phyloP scores from a whole-genome alignment of 2,329 filamentous ascomycete genomes.

The Botryotinia convoluta region DNA sequence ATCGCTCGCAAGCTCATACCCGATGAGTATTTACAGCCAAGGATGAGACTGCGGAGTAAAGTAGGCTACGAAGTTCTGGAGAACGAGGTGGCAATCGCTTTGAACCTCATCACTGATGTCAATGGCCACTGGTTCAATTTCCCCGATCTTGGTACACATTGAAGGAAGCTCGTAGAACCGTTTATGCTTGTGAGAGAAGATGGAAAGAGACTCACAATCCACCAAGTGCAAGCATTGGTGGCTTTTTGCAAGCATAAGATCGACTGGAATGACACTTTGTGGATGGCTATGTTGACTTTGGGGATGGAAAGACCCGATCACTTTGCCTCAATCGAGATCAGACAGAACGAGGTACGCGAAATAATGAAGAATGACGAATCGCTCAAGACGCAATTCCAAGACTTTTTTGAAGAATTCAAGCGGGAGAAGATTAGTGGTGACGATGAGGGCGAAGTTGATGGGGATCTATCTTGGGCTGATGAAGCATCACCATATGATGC shows the following conservation, averaged over 20 bases:
- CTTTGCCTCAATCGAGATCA: neutral
- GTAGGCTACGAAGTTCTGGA: neutral
- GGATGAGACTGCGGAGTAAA: too few species aligned
- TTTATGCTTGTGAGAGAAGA: neutral
- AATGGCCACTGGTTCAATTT: neutral
- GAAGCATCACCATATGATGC: too few species aligned
- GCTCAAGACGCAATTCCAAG: too few species aligned
- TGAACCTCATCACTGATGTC: neutral
- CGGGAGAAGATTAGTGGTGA: too few species aligned
- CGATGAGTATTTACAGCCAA: neutral
- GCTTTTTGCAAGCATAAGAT: neutral
- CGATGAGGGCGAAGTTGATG: too few species aligned
- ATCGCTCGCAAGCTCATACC: neutral
- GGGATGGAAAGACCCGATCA: too few species aligned
- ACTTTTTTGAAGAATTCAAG: too few species aligned
- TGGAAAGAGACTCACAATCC: neutral
- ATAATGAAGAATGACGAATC: too few species aligned
- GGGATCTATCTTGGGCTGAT: too few species aligned
- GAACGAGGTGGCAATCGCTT: neutral
- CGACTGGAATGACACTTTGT: neutral
- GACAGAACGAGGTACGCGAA: too few species aligned
- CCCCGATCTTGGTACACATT: neutral
- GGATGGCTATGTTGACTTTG: neutral
- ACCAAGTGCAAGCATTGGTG: neutral
- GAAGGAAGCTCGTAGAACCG: neutral